Percentiles rank a stretch among this genome's conserved stretches.
These are phyloP conservation scores for Teunomyces pallodes DNA, from an alignment of 805 yeast species.

Conservation along the genomic window DNA sequence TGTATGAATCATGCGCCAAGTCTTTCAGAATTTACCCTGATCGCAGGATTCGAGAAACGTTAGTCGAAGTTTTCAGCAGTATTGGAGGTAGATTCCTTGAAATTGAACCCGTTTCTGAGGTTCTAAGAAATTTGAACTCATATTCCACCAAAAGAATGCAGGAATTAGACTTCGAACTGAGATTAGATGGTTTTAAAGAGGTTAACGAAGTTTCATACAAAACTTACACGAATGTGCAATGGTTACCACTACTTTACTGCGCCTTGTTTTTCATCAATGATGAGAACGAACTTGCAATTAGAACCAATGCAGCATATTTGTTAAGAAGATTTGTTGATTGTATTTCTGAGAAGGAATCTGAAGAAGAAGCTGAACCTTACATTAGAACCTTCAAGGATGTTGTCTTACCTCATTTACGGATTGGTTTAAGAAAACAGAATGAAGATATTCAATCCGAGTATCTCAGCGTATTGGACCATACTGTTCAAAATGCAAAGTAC, in stretches of 20 bases:
- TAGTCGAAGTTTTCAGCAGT: conserved; percentile 58
- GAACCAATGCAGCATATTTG: conserved; percentile 70
- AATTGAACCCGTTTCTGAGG: conserved; percentile 39
- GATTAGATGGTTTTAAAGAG: conserved; percentile 63
- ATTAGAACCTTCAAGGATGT: conserved; percentile 47
- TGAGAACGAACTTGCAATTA: conserved; percentile 72
- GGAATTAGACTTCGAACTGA: conserved; percentile 75
- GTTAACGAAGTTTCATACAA: conserved; percentile 57
- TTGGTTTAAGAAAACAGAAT: conserved; percentile 57
- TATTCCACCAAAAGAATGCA: conserved; percentile 59
- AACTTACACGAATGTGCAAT: conserved; percentile 51
- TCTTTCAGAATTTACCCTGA: conserved; percentile 61
- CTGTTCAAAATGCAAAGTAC: conserved; percentile 48
- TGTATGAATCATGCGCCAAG: conserved; percentile 52
- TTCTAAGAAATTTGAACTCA: conserved; percentile 70
- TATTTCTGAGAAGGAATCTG: conserved; percentile 25
- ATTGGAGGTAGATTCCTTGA: conserved; percentile 53
- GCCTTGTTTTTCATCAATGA: conserved; percentile 72
- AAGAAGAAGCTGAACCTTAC: conserved; percentile 25
- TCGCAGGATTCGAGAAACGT: conserved; percentile 55
- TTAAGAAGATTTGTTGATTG: conserved; percentile 66
- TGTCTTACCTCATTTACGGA: conserved; percentile 62
- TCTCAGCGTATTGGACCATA: conserved; percentile 60
- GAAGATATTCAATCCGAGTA: conserved; percentile 73
- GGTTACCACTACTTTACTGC: conserved; percentile 76